phyloP scores from a whole-genome alignment of 2,329 filamentous ascomycete genomes.

The Ophidiomyces ophidiicola region DNA sequence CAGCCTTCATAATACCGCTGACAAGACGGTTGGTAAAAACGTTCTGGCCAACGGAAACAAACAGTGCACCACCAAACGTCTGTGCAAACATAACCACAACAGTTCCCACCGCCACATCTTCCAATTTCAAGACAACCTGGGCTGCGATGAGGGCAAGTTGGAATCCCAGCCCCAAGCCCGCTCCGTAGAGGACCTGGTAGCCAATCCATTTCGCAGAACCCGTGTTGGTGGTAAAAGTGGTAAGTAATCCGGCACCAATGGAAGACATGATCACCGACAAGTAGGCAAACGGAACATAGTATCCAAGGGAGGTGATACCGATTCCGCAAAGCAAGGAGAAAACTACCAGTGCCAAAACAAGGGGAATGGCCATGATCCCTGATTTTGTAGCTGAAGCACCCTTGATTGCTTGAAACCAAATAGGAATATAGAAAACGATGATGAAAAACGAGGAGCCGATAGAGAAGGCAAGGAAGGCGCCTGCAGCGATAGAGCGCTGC shows the following conservation, averaged over 20 bases:
- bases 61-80: conserved; percentile 18
- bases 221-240: conserved; percentile 20
- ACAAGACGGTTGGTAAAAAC: conserved; percentile 17
- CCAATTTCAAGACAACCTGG: conserved; percentile 17
- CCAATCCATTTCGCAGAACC: conserved; percentile 20
- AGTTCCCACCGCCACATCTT: conserved; percentile 17
- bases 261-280: conserved; percentile 17
- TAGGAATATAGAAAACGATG: conserved; percentile 20
- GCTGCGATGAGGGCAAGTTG: conserved; percentile 17
- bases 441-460: conserved; percentile 12
- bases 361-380: conserved; percentile 26
- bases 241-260: conserved; percentile 22
- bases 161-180: conserved; percentile 19
- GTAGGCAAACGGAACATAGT: conserved; percentile 20
- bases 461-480: conserved; percentile 8
- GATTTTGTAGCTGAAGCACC: conserved; percentile 28
- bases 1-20: conserved; percentile 6
- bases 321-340: conserved; percentile 15
- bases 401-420: conserved; percentile 36
- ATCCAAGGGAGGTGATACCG: conserved; percentile 14
- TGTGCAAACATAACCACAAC: conserved; percentile 20
- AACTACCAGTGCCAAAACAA: conserved; percentile 27
- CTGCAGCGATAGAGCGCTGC: conserved; percentile 11
- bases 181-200: conserved; percentile 20
- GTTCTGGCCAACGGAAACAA: conserved; percentile 19